phyloP scores from a whole-genome alignment of 305 asterid genomes.

The Petunia hybrid region DNA sequence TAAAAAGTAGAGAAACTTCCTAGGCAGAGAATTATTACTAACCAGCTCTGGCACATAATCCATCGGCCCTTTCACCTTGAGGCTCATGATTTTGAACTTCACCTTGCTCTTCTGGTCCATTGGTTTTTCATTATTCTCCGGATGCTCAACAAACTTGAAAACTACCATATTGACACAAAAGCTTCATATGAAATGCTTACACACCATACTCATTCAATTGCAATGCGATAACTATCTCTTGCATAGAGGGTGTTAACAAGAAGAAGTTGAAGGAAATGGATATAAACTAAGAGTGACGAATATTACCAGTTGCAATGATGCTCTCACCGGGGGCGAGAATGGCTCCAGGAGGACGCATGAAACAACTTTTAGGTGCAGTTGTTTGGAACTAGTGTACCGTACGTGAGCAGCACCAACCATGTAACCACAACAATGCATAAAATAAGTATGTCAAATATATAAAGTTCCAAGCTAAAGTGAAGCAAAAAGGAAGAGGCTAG shows the following conservation, averaged over 20 bases:
- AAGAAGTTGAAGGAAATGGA: background rate
- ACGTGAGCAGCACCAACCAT: constrained; percentile 37
- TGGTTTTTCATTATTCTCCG: constrained; percentile 92
- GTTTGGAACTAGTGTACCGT: constrained; percentile 79
- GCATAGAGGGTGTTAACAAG: background rate
- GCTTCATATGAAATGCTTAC: constrained; percentile 33
- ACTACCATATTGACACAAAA: constrained; percentile 56
- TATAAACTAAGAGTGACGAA: constrained; percentile 8
- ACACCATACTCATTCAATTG: background rate
- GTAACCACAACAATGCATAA: constrained; percentile 2
- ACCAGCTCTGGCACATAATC: constrained; percentile 93
- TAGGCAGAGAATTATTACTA: constrained; percentile 27
- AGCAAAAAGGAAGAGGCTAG: constrained; percentile 4
- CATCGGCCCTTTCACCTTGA: constrained; percentile 87
- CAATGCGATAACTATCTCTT: background rate
- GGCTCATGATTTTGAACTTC: constrained; percentile 95
- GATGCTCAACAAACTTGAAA: constrained; percentile 94
- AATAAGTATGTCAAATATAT: constrained; percentile 12
- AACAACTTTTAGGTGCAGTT: constrained; percentile 95
- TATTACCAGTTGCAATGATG: constrained; percentile 83
- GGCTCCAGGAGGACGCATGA: constrained; percentile 99
- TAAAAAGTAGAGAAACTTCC: constrained; percentile 18
- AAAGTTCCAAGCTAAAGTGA: constrained; percentile 23
- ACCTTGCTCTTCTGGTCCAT: constrained; percentile 89
- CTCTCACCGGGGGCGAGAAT: constrained; percentile 95